These are phyloP conservation scores for Diplodia corticola DNA, from an alignment of 2,329 filamentous ascomycete genomes.

Conservation along the genomic window DNA sequence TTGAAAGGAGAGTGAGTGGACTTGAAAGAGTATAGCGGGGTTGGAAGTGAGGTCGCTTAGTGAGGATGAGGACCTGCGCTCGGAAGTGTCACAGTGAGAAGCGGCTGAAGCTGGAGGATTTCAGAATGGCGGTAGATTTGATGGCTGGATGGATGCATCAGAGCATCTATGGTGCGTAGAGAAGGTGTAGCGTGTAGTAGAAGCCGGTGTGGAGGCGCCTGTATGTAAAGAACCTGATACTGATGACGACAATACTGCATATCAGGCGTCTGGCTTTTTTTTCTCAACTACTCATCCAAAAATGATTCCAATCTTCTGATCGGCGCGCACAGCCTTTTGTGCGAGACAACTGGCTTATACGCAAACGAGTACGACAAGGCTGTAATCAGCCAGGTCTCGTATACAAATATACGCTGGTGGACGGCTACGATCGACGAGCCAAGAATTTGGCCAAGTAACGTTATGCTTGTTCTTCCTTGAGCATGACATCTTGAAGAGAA, in stretches of 20 bases:
- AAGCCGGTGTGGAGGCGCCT: background rate
- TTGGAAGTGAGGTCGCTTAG: background rate
- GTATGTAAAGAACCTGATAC: conserved; percentile 15
- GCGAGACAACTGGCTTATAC: background rate
- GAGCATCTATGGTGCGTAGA: background rate
- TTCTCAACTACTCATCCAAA: background rate
- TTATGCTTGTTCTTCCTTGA: background rate
- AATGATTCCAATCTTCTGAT: background rate
- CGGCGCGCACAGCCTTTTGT: background rate
- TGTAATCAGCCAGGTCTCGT: background rate
- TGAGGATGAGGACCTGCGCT: background rate
- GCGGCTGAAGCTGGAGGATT: background rate
- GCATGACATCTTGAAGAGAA: background rate
- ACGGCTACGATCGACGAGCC: background rate
- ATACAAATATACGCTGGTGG: background rate
- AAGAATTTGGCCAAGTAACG: background rate
- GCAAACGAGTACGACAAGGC: background rate
- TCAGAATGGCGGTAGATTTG: background rate
- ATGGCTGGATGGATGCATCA: background rate
- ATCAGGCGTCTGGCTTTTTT: conserved; percentile 13
- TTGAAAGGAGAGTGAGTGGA: background rate
- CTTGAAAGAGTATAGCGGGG: background rate
- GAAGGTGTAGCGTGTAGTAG: background rate
- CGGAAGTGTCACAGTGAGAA: background rate
- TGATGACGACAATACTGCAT: conserved; percentile 20